Evolutionary conservation across 2,329 filamentous ascomycete genomes (phyloP).

Genomic region (Thyridium curvatum): DNA sequence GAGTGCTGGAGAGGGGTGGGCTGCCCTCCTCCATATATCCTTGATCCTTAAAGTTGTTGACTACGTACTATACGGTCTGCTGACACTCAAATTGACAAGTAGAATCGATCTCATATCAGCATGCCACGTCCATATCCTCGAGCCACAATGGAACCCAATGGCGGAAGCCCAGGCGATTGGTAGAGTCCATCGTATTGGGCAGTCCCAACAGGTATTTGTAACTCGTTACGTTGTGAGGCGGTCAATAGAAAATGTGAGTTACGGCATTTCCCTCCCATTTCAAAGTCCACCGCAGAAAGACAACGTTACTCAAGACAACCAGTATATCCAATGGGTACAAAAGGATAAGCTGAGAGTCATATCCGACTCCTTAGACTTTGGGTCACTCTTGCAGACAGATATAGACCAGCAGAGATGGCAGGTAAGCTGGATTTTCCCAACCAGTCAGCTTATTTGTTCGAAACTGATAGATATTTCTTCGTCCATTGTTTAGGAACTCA

Average conservation of each 20-base stretch:
- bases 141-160: slow-evolving; percentile 28
- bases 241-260: slow-evolving; percentile 14
- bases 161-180: slow-evolving; percentile 23
- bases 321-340: background rate
- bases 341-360: background rate
- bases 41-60: no score
- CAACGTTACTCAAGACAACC: background rate
- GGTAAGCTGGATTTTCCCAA: no score
- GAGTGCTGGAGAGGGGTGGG: slow-evolving; percentile 22
- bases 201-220: slow-evolving; percentile 16
- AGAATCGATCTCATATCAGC: slow-evolving; percentile 20
- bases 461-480: no score
- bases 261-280: background rate
- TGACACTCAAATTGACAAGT: no score
- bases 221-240: slow-evolving; percentile 18
- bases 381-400: background rate
- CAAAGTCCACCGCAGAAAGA: background rate
- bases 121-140: slow-evolving; percentile 20
- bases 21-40: background rate
- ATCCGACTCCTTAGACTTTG: background rate
- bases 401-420: background rate
- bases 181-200: slow-evolving; percentile 22
- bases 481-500: no score
- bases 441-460: no score
- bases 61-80: no score